These are phyloP conservation scores for Paragyromitra xinjiangensis DNA, from an alignment of 495 filamentous ascomycete species.

Conservation along the genomic window DNA sequence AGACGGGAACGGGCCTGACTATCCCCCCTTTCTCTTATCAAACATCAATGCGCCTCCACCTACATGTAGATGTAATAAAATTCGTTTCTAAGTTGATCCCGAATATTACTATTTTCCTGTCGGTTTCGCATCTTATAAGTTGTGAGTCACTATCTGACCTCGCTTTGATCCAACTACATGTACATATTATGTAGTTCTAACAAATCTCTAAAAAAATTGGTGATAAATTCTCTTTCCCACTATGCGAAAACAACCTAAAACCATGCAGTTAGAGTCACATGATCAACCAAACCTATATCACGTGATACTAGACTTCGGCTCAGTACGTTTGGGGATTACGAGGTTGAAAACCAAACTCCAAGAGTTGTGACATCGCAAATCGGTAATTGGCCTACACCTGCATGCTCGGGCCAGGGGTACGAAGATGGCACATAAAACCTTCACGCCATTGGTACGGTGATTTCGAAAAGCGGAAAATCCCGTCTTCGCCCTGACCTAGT, in stretches of 20 bases:
- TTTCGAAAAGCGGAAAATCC: background rate
- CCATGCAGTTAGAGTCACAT: background rate
- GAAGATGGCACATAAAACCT: background rate
- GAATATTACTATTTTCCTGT: too few species aligned
- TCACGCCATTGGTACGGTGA: background rate
- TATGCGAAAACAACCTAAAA: background rate
- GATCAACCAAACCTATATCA: background rate
- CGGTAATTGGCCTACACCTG: slow-evolving; percentile 21
- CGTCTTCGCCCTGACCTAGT: background rate
- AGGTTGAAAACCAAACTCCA: background rate
- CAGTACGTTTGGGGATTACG: slow-evolving; percentile 8
- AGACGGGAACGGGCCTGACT: too few species aligned
- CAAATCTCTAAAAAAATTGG: background rate
- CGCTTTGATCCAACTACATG: too few species aligned
- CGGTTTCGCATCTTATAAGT: too few species aligned
- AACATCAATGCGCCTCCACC: too few species aligned
- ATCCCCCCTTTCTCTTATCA: too few species aligned
- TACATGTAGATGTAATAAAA: too few species aligned
- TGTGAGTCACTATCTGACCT: too few species aligned
- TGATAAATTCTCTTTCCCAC: background rate
- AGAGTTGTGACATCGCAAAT: slow-evolving; percentile 43
- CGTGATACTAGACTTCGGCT: background rate
- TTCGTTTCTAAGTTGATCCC: too few species aligned
- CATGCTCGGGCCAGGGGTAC: background rate
- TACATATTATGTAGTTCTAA: too few species aligned